Evolutionary conservation across 441 rosid genomes (phyloP).

Genomic region (Aleurites moluccanus): DNA sequence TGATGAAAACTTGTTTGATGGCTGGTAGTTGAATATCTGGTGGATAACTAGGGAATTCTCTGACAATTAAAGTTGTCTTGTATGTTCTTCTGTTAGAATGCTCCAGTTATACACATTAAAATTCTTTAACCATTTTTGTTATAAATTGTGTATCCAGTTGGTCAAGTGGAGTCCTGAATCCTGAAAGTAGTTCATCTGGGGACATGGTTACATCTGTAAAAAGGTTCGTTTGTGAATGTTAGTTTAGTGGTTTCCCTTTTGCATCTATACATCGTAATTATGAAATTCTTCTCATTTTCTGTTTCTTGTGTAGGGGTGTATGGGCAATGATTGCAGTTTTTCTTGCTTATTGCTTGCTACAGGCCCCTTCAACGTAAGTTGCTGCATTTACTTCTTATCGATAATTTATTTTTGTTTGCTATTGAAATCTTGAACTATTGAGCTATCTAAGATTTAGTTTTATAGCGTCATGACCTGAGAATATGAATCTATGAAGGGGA

Average conservation of each 20-base stretch:
- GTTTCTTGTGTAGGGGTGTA: conserved; percentile 64
- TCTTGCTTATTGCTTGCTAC: conserved; percentile 96
- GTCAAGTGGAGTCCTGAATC: conserved; percentile 98
- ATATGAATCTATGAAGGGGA: background rate
- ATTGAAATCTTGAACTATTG: background rate
- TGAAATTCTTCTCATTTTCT: conserved; percentile 21
- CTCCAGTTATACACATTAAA: too few relatives aligned
- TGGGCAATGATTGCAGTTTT: conserved; percentile 99
- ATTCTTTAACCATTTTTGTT: conserved; percentile 3
- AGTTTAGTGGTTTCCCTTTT: background rate
- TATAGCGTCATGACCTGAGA: background rate
- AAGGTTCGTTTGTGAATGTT: conserved; percentile 52
- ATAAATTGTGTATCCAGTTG: conserved; percentile 48
- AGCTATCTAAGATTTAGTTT: background rate
- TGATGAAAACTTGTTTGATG: background rate
- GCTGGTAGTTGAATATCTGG: background rate
- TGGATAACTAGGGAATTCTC: background rate
- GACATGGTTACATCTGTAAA: conserved; percentile 89
- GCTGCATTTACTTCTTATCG: background rate
- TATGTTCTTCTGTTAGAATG: background rate
- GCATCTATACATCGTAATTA: background rate
- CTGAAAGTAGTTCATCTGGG: conserved; percentile 56
- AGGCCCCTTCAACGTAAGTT: conserved; percentile 97
- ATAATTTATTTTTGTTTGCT: conserved; percentile 8
- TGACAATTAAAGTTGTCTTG: background rate